Percentiles rank a stretch among this genome's conserved stretches.
These are phyloP conservation scores for Ophidiomyces ophidiicola DNA, from an alignment of 2,329 filamentous ascomycete genomes.

Conservation along the genomic window DNA sequence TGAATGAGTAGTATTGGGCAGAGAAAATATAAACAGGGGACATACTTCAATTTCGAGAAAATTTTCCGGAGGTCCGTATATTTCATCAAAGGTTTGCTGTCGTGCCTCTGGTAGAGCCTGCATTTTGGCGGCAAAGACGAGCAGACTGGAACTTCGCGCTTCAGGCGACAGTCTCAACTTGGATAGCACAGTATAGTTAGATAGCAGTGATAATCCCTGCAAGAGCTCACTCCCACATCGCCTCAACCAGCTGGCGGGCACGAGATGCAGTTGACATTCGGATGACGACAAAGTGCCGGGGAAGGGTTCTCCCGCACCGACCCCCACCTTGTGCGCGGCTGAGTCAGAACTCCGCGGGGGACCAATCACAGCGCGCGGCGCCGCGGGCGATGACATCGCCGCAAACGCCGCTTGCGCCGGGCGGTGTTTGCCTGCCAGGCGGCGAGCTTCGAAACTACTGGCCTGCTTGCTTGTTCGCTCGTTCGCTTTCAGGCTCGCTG, in stretches of 20 bases:
- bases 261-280: too few species aligned
- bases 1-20: conserved; percentile 4
- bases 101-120: conserved; percentile 56
- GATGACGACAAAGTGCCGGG: too few species aligned
- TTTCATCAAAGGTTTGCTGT: conserved; percentile 95
- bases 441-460: too few species aligned
- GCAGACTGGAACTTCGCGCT: too few species aligned
- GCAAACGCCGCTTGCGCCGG: neutral
- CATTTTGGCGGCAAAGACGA: conserved; percentile 31
- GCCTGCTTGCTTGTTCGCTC: too few species aligned
- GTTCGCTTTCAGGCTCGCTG: too few species aligned
- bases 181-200: neutral
- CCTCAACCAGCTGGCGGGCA: too few species aligned
- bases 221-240: too few species aligned
- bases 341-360: neutral
- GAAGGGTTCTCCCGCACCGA: neutral
- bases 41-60: conserved; percentile 86
- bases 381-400: neutral
- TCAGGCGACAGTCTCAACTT: too few species aligned
- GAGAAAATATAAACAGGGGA: neutral
- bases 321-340: neutral
- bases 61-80: conserved; percentile 96
- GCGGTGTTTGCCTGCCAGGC: too few species aligned
- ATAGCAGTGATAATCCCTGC: neutral
- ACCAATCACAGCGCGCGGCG: neutral